Percentiles rank a stretch among this genome's conserved stretches.
Conservation (phyloP, 1,284 basidiomycete genomes). For the Omphalotus olearius region DNA sequence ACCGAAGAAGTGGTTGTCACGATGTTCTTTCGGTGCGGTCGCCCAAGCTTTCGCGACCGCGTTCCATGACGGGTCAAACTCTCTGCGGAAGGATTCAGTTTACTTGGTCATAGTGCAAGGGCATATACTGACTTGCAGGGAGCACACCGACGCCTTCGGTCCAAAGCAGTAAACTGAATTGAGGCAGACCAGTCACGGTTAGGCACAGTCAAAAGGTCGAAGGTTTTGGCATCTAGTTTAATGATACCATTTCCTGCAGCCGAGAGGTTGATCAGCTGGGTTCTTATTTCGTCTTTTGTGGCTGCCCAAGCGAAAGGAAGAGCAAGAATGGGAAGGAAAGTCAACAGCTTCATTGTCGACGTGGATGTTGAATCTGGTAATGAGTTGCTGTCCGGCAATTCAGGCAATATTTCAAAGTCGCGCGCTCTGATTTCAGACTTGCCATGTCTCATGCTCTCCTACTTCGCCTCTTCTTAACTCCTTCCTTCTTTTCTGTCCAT, state of each 20-base stretch:
- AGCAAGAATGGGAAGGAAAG: slow-evolving; percentile 33
- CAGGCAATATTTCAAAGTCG: not conserved
- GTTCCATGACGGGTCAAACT: slow-evolving; percentile 81
- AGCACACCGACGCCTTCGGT: slow-evolving; percentile 69
- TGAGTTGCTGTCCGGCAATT: not conserved
- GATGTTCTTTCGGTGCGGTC: slow-evolving; percentile 49
- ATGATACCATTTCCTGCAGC: slow-evolving; percentile 73
- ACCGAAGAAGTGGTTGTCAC: slow-evolving; percentile 86
- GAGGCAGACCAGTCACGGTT: slow-evolving; percentile 82
- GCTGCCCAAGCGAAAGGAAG: slow-evolving; percentile 45
- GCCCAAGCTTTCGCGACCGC: slow-evolving; percentile 81
- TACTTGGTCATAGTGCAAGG: slow-evolving; percentile 1
- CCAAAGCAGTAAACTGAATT: slow-evolving; percentile 84
- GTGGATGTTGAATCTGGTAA: slow-evolving; percentile 10
- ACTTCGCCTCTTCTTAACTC: slow-evolving; percentile 85
- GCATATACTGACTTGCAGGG: slow-evolving; percentile 64
- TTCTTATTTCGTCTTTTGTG: slow-evolving; percentile 33
- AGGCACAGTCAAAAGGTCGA: slow-evolving; percentile 69
- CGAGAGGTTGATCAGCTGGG: slow-evolving; percentile 63
- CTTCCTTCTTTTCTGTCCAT: slow-evolving; percentile 88
- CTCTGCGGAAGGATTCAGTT: slow-evolving; percentile 39
- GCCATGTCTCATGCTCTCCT: slow-evolving; percentile 74
- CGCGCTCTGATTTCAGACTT: slow-evolving; percentile 1
- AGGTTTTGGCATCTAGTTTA: slow-evolving; percentile 69
- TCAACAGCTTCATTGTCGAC: slow-evolving; percentile 19